Evolutionary conservation across 495 filamentous ascomycete species (phyloP), one percentile per base, ranked within the genome.

Genomic region (Evernia prunastri): DNA sequence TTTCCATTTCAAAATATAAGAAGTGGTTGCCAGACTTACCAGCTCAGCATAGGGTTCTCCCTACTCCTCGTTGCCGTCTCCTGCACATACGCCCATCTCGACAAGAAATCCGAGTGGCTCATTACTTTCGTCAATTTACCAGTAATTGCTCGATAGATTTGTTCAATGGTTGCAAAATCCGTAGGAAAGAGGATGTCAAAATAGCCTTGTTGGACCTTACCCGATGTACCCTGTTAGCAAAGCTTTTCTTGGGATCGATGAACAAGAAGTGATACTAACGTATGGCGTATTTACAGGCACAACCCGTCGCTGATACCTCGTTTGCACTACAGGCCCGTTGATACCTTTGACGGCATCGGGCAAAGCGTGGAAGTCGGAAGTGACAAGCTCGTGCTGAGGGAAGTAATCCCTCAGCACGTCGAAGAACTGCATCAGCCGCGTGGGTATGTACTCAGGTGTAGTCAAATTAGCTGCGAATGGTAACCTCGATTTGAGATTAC

Each of bases 101-200:
- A 78, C 80, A 97, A 81, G 71, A 97, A 98, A 62, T 96, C 90
- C 72, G 95, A 92, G 69, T 98, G 94, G 53, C 83, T 82, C 72
- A 89, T 79, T 25, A 95, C 89, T 40, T 88, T 81, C 6, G 93
- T 95, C 67, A 97, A 76, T 73, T 93, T 94, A 25, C 92, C 92
- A 0, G 94, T 98, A 61, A 97, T 80, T 36, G 91, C 92, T 58
- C 88, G 84, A 76, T 98, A 98, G 65, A 97, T 84, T 68, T 89
- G 86, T 73, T 97, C 90, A 73, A 92, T 82, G 45, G 92, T 86
- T 40, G 83, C 82, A 75, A 97, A 99, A 72, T 99, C 87, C 17
- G 93, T 97, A 0, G 94, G 94, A 77, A 99, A 99, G 70, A 99
- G 85, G 73, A 99, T 97, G 74, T 97, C 95, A 69, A 99, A 99